Evolutionary conservation across 768 basidiomycete genomes (phyloP).

Genomic region (Cystobasidium onofrii): DNA sequence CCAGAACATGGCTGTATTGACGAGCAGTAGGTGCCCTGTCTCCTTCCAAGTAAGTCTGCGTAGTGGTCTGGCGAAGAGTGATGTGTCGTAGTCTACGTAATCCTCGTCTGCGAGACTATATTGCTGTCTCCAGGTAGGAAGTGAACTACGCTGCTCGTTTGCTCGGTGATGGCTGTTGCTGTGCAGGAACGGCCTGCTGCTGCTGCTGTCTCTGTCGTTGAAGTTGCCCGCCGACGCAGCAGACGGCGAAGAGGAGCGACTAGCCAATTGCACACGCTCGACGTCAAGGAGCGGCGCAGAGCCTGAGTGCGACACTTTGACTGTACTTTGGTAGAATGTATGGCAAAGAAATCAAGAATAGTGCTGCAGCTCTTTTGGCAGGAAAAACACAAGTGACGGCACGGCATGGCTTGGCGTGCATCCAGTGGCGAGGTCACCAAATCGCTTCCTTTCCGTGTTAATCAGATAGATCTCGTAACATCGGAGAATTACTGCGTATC

Average conservation of each 20-base stretch:
- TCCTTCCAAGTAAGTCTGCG: not conserved
- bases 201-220: not conserved
- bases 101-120: constrained; percentile 15
- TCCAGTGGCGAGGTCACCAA: too few relatives aligned
- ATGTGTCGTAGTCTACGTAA: not conserved
- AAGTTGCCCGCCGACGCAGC: not conserved
- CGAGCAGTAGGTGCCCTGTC: not conserved
- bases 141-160: not conserved
- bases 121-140: not conserved
- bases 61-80: constrained; percentile 7
- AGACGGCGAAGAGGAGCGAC: not conserved
- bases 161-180: not conserved
- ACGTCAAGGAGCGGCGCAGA: not conserved
- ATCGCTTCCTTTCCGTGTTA: too few relatives aligned
- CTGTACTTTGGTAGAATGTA: not conserved
- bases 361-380: too few relatives aligned
- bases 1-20: constrained; percentile 10
- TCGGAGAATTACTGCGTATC: too few relatives aligned
- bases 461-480: too few relatives aligned
- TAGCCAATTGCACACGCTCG: not conserved
- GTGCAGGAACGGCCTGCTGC: not conserved
- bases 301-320: not conserved
- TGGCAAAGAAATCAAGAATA: too few relatives aligned
- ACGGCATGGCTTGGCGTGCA: too few relatives aligned
- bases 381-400: too few relatives aligned